Percentiles rank a stretch among this genome's conserved stretches.
phyloP scores from a whole-genome alignment of 331 rosid genomes.

The Erythrophleum ivorense region DNA sequence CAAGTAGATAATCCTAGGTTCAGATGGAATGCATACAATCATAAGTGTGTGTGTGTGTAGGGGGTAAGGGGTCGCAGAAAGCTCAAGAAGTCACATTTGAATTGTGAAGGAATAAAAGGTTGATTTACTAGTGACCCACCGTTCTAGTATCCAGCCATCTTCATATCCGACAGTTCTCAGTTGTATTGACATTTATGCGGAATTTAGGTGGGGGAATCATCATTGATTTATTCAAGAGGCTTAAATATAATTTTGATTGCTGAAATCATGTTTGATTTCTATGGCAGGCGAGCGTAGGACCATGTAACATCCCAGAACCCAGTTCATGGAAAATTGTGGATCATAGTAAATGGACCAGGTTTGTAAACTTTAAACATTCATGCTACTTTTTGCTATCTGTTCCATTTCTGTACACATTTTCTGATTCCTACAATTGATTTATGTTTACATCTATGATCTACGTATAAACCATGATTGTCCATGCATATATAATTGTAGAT shows the following conservation, averaged over 20 bases:
- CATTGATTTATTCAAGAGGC: slow-evolving; percentile 9
- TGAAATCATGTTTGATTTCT: slow-evolving; percentile 31
- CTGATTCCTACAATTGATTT: neutral
- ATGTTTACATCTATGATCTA: neutral
- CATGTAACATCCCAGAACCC: slow-evolving; percentile 80
- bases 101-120: slow-evolving; percentile 15
- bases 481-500: neutral
- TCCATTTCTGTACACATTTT: slow-evolving; percentile 17
- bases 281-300: slow-evolving; percentile 82
- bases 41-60: neutral
- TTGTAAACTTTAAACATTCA: slow-evolving; percentile 37
- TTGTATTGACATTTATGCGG: slow-evolving; percentile 8
- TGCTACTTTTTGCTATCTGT: slow-evolving; percentile 6
- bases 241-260: slow-evolving; percentile 11
- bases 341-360: slow-evolving; percentile 97
- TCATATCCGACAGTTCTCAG: neutral
- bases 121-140: slow-evolving; percentile 11
- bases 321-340: slow-evolving; percentile 87
- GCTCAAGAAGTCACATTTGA: neutral
- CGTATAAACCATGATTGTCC: slow-evolving; percentile 15
- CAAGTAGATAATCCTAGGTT: neutral
- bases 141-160: slow-evolving; percentile 13
- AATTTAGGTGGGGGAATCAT: slow-evolving; percentile 4
- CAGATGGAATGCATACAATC: slow-evolving; percentile 23
- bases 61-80: neutral